These are phyloP conservation scores for Aspergillus kassunensis DNA, from an alignment of 495 filamentous ascomycete genomes.

Conservation along the genomic window DNA sequence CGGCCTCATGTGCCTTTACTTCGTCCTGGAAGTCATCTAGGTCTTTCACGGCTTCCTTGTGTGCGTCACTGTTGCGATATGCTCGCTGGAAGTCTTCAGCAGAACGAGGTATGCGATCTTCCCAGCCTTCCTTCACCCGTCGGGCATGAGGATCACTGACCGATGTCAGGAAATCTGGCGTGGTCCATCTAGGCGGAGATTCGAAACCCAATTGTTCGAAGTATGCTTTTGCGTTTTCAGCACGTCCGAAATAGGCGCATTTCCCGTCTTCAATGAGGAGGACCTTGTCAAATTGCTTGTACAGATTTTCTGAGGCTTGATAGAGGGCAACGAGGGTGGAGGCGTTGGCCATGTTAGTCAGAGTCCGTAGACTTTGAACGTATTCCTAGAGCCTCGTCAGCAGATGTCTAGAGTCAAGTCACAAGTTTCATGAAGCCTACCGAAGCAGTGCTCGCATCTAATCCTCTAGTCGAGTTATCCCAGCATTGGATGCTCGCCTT, in stretches of 20 bases:
- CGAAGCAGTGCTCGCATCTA: conserved; percentile 61
- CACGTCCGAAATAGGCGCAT: conserved; percentile 60
- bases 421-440: no score
- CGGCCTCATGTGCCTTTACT: conserved; percentile 39
- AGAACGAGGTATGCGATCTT: conserved; percentile 57
- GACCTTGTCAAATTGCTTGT: conserved; percentile 68
- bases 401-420: no score
- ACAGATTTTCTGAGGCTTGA: conserved; percentile 67
- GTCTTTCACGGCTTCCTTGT: conserved; percentile 33
- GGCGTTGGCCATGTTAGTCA: conserved; percentile 59
- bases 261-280: conserved; percentile 64
- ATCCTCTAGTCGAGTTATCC: conserved; percentile 66
- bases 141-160: conserved; percentile 62
- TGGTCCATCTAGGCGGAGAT: conserved; percentile 59
- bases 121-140: conserved; percentile 53
- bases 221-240: conserved; percentile 53
- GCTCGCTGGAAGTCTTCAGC: conserved; percentile 52
- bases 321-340: conserved; percentile 64
- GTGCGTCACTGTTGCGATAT: conserved; percentile 48
- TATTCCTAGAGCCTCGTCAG: conserved; percentile 60
- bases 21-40: conserved; percentile 51
- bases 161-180: conserved; percentile 65
- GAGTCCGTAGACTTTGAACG: conserved; percentile 55
- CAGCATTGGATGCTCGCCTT: conserved; percentile 62
- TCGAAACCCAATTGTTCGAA: conserved; percentile 63